A percentile compares a stretch with the other conserved stretches of the same genome.
phyloP scores from a whole-genome alignment of 148 eudicot genomes.

The Vaccinium macrocarpon region DNA sequence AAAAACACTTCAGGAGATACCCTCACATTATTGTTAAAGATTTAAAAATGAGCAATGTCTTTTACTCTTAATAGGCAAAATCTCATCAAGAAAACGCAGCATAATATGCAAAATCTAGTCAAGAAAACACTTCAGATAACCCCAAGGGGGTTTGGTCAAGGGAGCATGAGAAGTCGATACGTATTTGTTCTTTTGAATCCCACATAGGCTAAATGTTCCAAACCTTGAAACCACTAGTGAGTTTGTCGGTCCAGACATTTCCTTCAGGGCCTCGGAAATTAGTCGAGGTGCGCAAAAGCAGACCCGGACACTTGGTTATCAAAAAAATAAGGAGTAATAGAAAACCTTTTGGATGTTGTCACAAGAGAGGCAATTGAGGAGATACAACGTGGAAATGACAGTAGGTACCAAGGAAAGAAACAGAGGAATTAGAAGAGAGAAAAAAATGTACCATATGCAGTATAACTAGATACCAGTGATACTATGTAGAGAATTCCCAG shows the following conservation, averaged over 20 bases:
- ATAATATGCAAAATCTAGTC: no score
- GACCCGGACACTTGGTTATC: accelerated
- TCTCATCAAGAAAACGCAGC: neutral
- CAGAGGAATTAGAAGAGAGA: neutral
- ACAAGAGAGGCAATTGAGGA: neutral
- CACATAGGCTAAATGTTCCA: no score
- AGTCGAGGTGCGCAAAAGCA: neutral
- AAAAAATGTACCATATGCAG: no score
- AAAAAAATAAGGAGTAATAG: neutral
- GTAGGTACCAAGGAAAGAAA: neutral
- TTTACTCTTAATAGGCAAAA: no score
- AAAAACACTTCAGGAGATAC: no score
- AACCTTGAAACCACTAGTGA: neutral
- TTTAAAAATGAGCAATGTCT: no score
- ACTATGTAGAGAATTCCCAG: neutral
- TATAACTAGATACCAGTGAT: neutral
- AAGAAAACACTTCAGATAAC: no score
- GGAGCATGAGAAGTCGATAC: no score
- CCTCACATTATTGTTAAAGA: no score
- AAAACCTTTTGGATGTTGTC: neutral
- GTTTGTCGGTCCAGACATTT: neutral
- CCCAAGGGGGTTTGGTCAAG: no score
- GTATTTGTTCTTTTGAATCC: neutral
- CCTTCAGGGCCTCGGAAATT: neutral
- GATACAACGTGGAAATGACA: neutral